These are phyloP conservation scores for Claviceps paspali DNA, from an alignment of 2,329 filamentous ascomycete genomes.

Conservation along the genomic window DNA sequence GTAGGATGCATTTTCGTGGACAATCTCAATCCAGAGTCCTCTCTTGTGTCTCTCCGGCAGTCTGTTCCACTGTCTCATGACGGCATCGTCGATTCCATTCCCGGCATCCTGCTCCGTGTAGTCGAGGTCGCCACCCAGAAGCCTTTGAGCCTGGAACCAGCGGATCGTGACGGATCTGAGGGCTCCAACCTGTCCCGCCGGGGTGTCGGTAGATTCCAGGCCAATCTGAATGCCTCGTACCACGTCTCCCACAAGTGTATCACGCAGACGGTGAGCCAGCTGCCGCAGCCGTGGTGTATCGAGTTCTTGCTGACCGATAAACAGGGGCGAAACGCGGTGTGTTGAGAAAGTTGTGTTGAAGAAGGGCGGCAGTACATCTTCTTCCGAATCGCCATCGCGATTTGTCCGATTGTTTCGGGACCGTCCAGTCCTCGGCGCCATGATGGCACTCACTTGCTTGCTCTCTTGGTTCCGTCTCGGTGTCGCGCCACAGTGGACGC, in stretches of 20 bases:
- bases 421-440: conserved; percentile 4
- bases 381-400: conserved; percentile 11
- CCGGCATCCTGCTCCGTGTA: conserved; percentile 8
- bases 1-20: conserved; percentile 37
- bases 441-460: not conserved
- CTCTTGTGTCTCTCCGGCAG: conserved; percentile 12
- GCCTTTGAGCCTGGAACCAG: conserved; percentile 24
- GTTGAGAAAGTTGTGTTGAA: conserved; percentile 45
- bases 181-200: conserved; percentile 22
- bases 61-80: conserved; percentile 6
- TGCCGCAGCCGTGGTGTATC: conserved; percentile 22
- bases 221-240: conserved; percentile 44
- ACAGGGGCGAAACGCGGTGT: conserved; percentile 39
- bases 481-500: no score
- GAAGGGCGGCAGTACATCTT: conserved; percentile 25
- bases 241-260: conserved; percentile 40
- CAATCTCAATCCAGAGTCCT: conserved; percentile 30
- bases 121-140: conserved; percentile 16
- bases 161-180: conserved; percentile 32
- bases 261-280: conserved; percentile 34
- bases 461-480: no score
- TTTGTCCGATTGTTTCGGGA: conserved; percentile 2
- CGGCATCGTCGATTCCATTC: conserved; percentile 7
- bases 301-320: conserved; percentile 27
- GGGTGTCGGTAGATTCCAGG: conserved; percentile 26